Percentiles rank a stretch among this genome's conserved stretches.
Conservation (phyloP, 2,329 filamentous ascomycete genomes). For the Diaporthe eres region DNA sequence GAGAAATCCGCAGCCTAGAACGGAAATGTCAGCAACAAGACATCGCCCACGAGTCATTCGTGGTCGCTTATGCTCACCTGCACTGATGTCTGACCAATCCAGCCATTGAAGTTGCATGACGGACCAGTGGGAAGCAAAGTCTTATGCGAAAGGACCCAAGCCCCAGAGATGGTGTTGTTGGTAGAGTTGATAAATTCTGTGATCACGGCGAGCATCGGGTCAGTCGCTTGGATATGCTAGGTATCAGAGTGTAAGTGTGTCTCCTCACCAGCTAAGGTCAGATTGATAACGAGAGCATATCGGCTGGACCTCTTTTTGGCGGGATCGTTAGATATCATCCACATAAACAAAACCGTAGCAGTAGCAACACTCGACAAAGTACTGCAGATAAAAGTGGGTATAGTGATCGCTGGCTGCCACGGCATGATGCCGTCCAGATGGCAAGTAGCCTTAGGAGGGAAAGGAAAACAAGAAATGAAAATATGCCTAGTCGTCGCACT, state of each 20-base stretch:
- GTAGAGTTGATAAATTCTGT: slow-evolving; percentile 40
- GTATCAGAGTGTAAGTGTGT: too few relatives aligned
- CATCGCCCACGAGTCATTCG: not conserved
- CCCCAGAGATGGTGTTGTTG: slow-evolving; percentile 38
- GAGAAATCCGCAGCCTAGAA: slow-evolving; percentile 40
- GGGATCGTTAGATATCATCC: slow-evolving; percentile 30
- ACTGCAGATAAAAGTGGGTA: slow-evolving; percentile 38
- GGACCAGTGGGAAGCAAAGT: slow-evolving; percentile 22
- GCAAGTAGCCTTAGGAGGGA: not conserved
- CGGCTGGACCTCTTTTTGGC: slow-evolving; percentile 36
- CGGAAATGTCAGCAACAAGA: not conserved
- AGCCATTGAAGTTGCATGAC: slow-evolving; percentile 12
- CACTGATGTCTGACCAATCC: slow-evolving; percentile 15
- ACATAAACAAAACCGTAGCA: slow-evolving; percentile 35
- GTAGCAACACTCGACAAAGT: slow-evolving; percentile 36
- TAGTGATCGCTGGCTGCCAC: slow-evolving; percentile 19
- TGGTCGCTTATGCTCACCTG: slow-evolving; percentile 1
- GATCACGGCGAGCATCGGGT: not conserved
- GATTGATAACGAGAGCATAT: slow-evolving; percentile 39
- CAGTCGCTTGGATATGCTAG: not conserved
- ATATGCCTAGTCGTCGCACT: not conserved
- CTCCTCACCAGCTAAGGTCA: slow-evolving; percentile 37
- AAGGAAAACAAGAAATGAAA: not conserved
- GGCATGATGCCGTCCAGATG: slow-evolving; percentile 6
- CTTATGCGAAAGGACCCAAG: slow-evolving; percentile 11